Percentiles rank a stretch among this genome's conserved stretches.
phyloP scores from a whole-genome alignment of 192 early-diverging fungal genomes.

The Mortierella alpina region DNA sequence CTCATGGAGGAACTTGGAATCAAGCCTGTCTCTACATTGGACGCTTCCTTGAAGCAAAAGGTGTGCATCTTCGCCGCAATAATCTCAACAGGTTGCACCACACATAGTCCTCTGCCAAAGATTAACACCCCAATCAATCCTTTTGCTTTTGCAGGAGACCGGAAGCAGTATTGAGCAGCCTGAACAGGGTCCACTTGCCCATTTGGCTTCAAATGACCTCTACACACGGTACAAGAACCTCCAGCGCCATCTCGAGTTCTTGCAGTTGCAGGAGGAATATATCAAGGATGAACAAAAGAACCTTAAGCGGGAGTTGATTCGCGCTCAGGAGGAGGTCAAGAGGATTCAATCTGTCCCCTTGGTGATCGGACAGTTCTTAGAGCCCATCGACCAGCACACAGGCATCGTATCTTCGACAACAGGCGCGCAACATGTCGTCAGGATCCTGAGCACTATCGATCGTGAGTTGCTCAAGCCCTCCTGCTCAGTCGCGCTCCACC shows the following conservation, averaged over 20 bases:
- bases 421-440: slow-evolving; percentile 90
- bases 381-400: slow-evolving; percentile 96
- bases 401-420: slow-evolving; percentile 96
- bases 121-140: not conserved
- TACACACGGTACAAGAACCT: slow-evolving; percentile 96
- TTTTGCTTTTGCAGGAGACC: slow-evolving; percentile 11
- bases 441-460: slow-evolving; percentile 97
- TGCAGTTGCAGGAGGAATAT: slow-evolving; percentile 98
- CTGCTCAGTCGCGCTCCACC: slow-evolving; percentile 93
- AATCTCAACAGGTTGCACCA: not conserved
- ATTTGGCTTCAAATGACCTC: slow-evolving; percentile 83
- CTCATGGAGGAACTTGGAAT: slow-evolving; percentile 50
- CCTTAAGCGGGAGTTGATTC: slow-evolving; percentile 91
- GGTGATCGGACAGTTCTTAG: slow-evolving; percentile 98
- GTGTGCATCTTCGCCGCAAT: not conserved
- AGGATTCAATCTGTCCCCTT: slow-evolving; percentile 97
- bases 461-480: slow-evolving; percentile 96
- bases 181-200: slow-evolving; percentile 63
- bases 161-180: slow-evolving; percentile 7
- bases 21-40: slow-evolving; percentile 20
- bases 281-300: slow-evolving; percentile 99
- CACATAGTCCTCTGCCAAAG: not conserved
- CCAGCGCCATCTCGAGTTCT: slow-evolving; percentile 93
- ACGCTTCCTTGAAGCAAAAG: slow-evolving; percentile 30
- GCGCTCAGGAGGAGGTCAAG: slow-evolving; percentile 98